Evolutionary conservation across 805 yeast genomes (phyloP).

Genomic region (Blastobotrys peoriensis): DNA sequence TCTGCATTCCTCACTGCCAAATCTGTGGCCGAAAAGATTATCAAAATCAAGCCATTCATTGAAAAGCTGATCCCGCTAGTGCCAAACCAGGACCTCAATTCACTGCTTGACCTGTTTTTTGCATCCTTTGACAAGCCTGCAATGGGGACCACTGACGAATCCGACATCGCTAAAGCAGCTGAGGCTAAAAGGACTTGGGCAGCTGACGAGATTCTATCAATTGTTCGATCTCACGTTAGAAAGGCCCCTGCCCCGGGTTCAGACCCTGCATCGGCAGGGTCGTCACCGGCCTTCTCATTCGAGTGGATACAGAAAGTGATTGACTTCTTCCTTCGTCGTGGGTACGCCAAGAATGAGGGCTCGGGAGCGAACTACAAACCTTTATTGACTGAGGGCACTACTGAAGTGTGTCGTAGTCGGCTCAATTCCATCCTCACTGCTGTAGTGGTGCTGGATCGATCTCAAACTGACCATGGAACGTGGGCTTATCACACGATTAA

Average conservation of each 20-base stretch:
- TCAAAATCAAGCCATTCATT: conserved; percentile 60
- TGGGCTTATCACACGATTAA: conserved; percentile 48
- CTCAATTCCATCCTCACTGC: conserved; percentile 63
- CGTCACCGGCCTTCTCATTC: conserved; percentile 9
- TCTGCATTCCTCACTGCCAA: conserved; percentile 36
- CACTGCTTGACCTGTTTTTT: conserved; percentile 22
- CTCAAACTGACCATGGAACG: conserved; percentile 35
- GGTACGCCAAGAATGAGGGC: conserved; percentile 34
- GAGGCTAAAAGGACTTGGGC: conserved; percentile 47
- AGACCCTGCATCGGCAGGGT: no score
- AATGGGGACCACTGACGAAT: conserved; percentile 7
- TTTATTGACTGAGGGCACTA: conserved; percentile 18
- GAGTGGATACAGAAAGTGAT: conserved; percentile 35
- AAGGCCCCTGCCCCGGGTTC: no score
- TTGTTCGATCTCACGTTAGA: conserved; percentile 38
- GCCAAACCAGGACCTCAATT: conserved; percentile 11
- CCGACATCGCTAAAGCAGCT: conserved; percentile 21
- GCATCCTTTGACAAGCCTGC: conserved; percentile 10
- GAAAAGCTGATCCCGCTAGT: conserved; percentile 36
- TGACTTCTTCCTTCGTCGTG: conserved; percentile 34
- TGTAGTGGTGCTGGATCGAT: conserved; percentile 40
- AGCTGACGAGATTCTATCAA: conserved; percentile 50
- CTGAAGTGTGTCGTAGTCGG: conserved; percentile 34
- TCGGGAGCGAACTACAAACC: not conserved
- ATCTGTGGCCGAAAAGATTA: conserved; percentile 57